Evolutionary conservation across 805 yeast genomes (phyloP), one percentile per base, ranked within the genome.

Genomic region (Metschnikowia continentalis): DNA sequence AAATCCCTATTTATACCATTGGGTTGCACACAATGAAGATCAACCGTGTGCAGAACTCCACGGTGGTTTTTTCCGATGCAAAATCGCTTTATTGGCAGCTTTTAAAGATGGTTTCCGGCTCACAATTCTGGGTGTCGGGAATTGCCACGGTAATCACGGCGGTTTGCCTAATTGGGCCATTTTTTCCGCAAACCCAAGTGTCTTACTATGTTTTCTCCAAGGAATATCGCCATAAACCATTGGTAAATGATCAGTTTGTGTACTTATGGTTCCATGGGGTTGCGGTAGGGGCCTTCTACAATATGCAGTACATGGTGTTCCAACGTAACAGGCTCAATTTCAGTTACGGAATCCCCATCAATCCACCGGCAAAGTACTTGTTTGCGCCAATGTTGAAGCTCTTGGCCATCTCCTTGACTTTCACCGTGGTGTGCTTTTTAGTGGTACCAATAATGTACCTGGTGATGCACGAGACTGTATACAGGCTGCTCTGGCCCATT

Each of bases 261-360:
- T 81, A 70, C 59, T 79, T 66, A 56, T 79, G 81, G 78, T 80
- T 72, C 58, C 73, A 69, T 41, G 68, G 78, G 23, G 10, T 68
- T 1, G 62, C 71, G 23, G 59, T 75, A 6, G 78, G 82, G 0
- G 32, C 72, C 0, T 35, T 73, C 6, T 86, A 84, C 62, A 59
- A 83, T 6, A 46, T 72, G 1, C 82, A 79, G 53, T 85, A 79
- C 60, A 57, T 79, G 13, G 57, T 78, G 0, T 74, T 80, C 50
- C 86, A 83, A 61, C 70, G 81, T 54, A 83, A 82, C 63, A 74
- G 80, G 51, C 67, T 86, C 38, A 62, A 66, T 1, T 78, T 84
- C 63, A 60, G 66, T 42, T 71, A 71, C 50, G 62, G 62, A 22
- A 66, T 70, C 11, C 66, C 65, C 42, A 67, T 76, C 49, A 56